Percentiles rank a stretch among this genome's conserved stretches.
Conservation (phyloP, 495 filamentous ascomycete genomes). For the Penicillium parvum region DNA sequence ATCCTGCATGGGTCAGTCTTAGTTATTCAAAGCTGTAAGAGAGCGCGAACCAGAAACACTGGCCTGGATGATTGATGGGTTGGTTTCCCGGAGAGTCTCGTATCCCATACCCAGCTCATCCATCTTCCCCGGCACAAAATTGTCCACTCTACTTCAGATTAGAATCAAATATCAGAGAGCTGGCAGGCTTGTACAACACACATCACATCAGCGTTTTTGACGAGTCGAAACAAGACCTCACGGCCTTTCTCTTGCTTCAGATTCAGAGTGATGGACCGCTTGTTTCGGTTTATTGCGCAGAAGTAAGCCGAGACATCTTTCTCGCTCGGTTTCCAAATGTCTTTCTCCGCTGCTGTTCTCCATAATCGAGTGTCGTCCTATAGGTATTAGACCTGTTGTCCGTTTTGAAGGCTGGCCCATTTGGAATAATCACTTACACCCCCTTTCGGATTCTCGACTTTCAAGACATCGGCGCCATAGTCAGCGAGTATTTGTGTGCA, state of each 20-base stretch:
- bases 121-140: slow-evolving; percentile 79
- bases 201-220: slow-evolving; percentile 70
- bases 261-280: slow-evolving; percentile 78
- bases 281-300: slow-evolving; percentile 68
- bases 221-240: slow-evolving; percentile 69
- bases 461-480: slow-evolving; percentile 86
- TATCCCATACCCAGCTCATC: slow-evolving; percentile 79
- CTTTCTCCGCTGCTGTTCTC: slow-evolving; percentile 14
- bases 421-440: slow-evolving; percentile 58
- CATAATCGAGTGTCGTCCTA: slow-evolving; percentile 25
- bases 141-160: slow-evolving; percentile 72
- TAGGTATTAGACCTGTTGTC: neutral
- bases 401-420: slow-evolving; percentile 22
- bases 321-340: slow-evolving; percentile 17
- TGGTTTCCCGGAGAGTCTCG: slow-evolving; percentile 60
- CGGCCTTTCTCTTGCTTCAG: slow-evolving; percentile 70
- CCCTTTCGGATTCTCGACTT: slow-evolving; percentile 78
- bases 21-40: neutral
- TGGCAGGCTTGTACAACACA: no score
- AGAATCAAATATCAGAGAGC: no score
- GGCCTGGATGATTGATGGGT: slow-evolving; percentile 48
- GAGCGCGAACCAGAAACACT: slow-evolving; percentile 22
- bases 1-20: slow-evolving; percentile 35
- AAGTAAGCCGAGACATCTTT: slow-evolving; percentile 20
- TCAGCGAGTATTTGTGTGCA: slow-evolving; percentile 92